Evolutionary conservation across 2,329 filamentous ascomycete species (phyloP).

Genomic region (Diplodia scrobiculata): DNA sequence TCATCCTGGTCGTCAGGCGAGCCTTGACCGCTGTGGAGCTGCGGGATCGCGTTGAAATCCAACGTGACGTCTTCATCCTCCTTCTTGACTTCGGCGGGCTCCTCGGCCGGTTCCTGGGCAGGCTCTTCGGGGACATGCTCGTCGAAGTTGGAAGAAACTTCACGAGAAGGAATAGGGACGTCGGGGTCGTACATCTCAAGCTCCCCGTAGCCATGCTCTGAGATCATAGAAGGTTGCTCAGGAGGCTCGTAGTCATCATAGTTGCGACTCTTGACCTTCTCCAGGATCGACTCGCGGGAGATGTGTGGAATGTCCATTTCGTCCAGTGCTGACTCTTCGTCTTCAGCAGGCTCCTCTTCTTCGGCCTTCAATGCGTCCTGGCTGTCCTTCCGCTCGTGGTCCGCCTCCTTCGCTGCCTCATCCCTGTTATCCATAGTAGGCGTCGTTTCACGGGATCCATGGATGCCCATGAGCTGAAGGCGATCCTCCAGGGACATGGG

Average conservation of each 20-base stretch:
- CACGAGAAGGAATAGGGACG: slow-evolving; percentile 83
- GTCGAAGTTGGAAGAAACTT: slow-evolving; percentile 64
- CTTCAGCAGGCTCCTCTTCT: slow-evolving; percentile 44
- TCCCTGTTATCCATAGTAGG: slow-evolving; percentile 40
- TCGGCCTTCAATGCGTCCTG: slow-evolving; percentile 41
- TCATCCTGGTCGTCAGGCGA: slow-evolving; percentile 44
- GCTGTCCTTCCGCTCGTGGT: slow-evolving; percentile 33
- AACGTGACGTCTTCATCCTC: slow-evolving; percentile 53
- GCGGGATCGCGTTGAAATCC: slow-evolving; percentile 63
- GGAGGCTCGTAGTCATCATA: slow-evolving; percentile 53
- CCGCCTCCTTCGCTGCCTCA: not conserved
- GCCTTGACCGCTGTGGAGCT: slow-evolving; percentile 60
- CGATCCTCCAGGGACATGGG: slow-evolving; percentile 81
- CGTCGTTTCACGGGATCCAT: slow-evolving; percentile 53
- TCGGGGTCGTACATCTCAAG: slow-evolving; percentile 74
- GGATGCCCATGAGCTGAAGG: slow-evolving; percentile 82
- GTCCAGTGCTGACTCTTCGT: slow-evolving; percentile 39
- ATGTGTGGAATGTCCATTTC: slow-evolving; percentile 75
- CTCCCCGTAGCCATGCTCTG: slow-evolving; percentile 57
- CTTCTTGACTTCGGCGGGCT: slow-evolving; percentile 64
- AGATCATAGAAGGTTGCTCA: slow-evolving; percentile 50
- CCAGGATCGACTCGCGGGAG: slow-evolving; percentile 89
- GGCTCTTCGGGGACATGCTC: slow-evolving; percentile 64
- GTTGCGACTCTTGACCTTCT: slow-evolving; percentile 71
- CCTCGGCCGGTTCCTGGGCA: slow-evolving; percentile 67